phyloP scores from a whole-genome alignment of 495 filamentous ascomycete species.

The Lasiosphaeris hirsuta region DNA sequence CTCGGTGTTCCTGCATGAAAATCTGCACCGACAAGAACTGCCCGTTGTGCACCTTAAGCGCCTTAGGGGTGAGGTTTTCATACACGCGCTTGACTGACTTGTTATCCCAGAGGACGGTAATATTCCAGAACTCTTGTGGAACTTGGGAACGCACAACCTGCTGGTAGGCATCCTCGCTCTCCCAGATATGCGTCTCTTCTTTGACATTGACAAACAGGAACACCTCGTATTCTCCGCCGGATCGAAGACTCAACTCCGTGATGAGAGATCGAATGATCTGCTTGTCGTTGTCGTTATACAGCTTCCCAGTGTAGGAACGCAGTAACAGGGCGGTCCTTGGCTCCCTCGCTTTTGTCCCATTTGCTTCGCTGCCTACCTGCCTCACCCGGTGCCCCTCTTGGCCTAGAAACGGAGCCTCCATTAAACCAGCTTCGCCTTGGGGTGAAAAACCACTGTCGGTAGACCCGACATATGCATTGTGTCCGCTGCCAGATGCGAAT shows the following conservation, averaged over 20 bases:
- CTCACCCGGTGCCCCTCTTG: too few relatives aligned
- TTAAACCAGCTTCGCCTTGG: too few relatives aligned
- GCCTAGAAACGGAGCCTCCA: too few relatives aligned
- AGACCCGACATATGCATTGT: constrained; percentile 18
- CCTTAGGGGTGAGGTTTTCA: constrained; percentile 43
- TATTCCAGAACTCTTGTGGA: constrained; percentile 62
- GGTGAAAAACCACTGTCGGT: background rate
- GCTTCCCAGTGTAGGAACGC: constrained; percentile 63
- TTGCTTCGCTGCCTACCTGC: background rate
- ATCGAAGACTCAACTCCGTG: constrained; percentile 65
- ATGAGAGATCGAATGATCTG: constrained; percentile 70
- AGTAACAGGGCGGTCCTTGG: constrained; percentile 67
- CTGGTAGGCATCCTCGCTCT: constrained; percentile 50
- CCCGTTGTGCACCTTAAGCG: constrained; percentile 39
- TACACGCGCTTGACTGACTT: constrained; percentile 56
- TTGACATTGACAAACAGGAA: constrained; percentile 74
- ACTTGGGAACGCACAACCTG: constrained; percentile 51
- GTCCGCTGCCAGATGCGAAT: constrained; percentile 38
- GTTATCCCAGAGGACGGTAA: constrained; percentile 67
- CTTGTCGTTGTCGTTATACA: constrained; percentile 68
- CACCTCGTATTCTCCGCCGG: constrained; percentile 75
- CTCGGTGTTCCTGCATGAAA: constrained; percentile 64
- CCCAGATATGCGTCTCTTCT: constrained; percentile 55
- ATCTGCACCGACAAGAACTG: constrained; percentile 61
- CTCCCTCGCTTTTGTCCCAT: constrained; percentile 24